Percentiles rank a stretch among this genome's conserved stretches.
Conservation (phyloP, 2,329 filamentous ascomycete genomes). For the Diplodia mutila region DNA sequence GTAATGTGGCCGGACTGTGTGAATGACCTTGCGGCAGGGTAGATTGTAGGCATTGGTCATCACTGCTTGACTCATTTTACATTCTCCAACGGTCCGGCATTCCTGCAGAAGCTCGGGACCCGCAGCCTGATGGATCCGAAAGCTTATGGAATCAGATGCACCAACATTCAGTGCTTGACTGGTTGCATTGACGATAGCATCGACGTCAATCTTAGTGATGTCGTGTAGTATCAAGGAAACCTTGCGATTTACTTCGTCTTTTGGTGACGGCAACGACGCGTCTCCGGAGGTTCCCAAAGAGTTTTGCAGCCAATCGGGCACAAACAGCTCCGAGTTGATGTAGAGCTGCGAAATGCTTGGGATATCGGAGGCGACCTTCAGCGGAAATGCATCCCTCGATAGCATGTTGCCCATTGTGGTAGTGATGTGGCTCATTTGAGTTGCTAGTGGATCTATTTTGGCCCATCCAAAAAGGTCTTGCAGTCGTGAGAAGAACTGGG, state of each 20-base stretch:
- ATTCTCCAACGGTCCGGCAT: constrained; percentile 25
- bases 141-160: constrained; percentile 19
- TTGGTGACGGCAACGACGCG: constrained; percentile 36
- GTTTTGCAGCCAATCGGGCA: constrained; percentile 29
- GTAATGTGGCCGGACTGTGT: constrained; percentile 37
- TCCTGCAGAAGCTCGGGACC: constrained; percentile 36
- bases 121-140: constrained; percentile 35
- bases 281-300: constrained; percentile 15
- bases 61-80: constrained; percentile 32
- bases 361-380: constrained; percentile 32
- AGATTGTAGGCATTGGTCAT: constrained; percentile 37
- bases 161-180: constrained; percentile 29
- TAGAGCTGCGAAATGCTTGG: constrained; percentile 32
- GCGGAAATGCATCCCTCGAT: neutral
- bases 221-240: constrained; percentile 39
- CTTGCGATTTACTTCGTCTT: constrained; percentile 37
- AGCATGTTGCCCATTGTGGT: neutral
- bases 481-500: neutral
- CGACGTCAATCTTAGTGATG: constrained; percentile 38
- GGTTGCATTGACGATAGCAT: constrained; percentile 42
- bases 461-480: neutral
- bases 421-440: neutral
- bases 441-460: neutral
- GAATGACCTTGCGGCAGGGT: constrained; percentile 38
- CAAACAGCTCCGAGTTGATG: constrained; percentile 31